Evolutionary conservation across 1,284 basidiomycete species (phyloP).

Genomic region (Ceratobasidium sp.): DNA sequence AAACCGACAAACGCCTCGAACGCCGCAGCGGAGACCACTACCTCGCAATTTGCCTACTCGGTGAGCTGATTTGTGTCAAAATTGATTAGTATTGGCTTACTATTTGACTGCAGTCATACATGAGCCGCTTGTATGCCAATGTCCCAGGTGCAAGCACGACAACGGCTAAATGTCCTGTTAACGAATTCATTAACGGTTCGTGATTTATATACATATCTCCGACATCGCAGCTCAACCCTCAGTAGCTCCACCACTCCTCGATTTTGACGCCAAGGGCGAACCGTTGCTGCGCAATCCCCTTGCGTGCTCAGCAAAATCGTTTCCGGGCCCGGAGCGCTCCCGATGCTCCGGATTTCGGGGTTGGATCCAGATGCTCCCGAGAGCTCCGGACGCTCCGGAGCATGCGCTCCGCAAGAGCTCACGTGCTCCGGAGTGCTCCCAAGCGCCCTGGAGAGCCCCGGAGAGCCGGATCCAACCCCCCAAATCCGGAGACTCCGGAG

Average conservation of each 20-base stretch:
- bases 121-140: not conserved
- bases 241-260: not conserved
- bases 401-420: too few species aligned
- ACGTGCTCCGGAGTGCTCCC: too few species aligned
- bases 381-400: too few species aligned
- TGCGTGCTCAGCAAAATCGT: too few species aligned
- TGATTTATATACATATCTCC: not conserved
- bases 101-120: conserved; percentile 9
- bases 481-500: too few species aligned
- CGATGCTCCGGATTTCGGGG: too few species aligned
- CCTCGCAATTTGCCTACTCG: conserved; percentile 11
- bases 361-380: too few species aligned
- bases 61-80: not conserved
- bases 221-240: not conserved
- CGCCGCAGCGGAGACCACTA: not conserved
- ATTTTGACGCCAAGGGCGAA: not conserved
- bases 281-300: not conserved
- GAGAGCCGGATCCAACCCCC: too few species aligned
- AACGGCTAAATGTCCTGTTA: not conserved
- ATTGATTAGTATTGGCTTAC: not conserved
- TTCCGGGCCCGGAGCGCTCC: too few species aligned
- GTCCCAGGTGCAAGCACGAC: not conserved
- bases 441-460: too few species aligned
- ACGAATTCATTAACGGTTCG: conserved; percentile 4
- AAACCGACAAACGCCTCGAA: not conserved